Evolutionary conservation across 2,329 filamentous ascomycete species (phyloP), one percentile per base, ranked within the genome.

Genomic region (Phialophora verrucosa): DNA sequence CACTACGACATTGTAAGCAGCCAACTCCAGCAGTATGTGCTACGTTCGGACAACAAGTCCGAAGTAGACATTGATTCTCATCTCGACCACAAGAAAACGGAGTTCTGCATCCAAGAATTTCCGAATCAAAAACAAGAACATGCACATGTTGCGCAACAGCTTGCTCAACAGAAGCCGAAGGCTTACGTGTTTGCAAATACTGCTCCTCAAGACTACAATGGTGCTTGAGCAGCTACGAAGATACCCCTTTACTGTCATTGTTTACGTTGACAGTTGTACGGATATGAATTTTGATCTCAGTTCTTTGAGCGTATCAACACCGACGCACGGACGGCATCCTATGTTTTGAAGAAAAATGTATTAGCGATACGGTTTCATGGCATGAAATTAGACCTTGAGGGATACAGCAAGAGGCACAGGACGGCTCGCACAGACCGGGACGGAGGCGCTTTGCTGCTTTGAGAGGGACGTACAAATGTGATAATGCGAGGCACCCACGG

Each of bases 21-120:
- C 63, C 78, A 64, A 71, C 77, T 67, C 76, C 76, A 67, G 72
- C 77, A 44, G 27, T 67, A 64, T 29, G 53, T 68, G 42, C 55
- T 70, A 42, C 62, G 68, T 10, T 63, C 70, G 69, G 57, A 72
- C 71, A 55, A 70, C 69, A 67, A 59, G 23, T 60, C 64, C 1
- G 65, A 69, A 12, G 53, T 66, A 12, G 51, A 53, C 12, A 65
- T 50, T 44, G 58, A 62, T 38, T 56, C 62, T 63, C 63, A 64
- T 44, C 70, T 70, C 6, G 76, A 79, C 14, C 67, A 75, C 50
- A 78, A 78, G 71, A 73, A 72, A 44, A 75, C 76, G 0, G 78
- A 81, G 68, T 81, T 81, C 67, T 74, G 76, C 64, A 80, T 82
- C 58, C 78, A 79, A 58, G 80, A 81, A 65, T 82, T 80, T 65